These are phyloP conservation scores for Vararia minispora DNA, from an alignment of 768 basidiomycete genomes.

Conservation along the genomic window DNA sequence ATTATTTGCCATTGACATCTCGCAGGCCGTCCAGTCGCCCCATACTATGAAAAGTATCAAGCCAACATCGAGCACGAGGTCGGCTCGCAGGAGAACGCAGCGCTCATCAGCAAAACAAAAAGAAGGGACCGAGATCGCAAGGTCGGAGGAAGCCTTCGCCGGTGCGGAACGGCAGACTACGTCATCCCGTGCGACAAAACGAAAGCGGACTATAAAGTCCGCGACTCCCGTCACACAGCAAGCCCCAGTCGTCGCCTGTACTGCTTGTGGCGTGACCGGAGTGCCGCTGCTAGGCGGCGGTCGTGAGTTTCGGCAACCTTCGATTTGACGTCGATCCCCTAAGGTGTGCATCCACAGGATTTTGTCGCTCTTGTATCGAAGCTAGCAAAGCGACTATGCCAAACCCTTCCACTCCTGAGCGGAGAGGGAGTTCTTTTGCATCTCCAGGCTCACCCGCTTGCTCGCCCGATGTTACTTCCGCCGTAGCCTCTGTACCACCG, in stretches of 20 bases:
- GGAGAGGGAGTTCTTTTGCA: too few relatives aligned
- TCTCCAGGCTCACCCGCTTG: too few relatives aligned
- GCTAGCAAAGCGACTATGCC: constrained; percentile 31
- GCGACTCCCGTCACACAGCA: constrained; percentile 26
- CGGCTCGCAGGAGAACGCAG: constrained; percentile 27
- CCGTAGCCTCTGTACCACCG: too few relatives aligned
- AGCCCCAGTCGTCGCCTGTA: constrained; percentile 52
- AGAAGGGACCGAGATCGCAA: constrained; percentile 3
- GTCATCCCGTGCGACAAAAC: constrained; percentile 21
- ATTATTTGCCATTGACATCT: background rate
- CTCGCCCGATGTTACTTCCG: too few relatives aligned
- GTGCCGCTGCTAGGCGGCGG: constrained; percentile 72
- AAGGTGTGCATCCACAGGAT: constrained; percentile 30
- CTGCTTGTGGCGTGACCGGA: constrained; percentile 51
- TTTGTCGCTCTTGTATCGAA: constrained; percentile 58
- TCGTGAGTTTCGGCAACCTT: constrained; percentile 37
- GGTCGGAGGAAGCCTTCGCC: constrained; percentile 6
- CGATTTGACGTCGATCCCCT: background rate
- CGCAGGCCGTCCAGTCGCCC: constrained; percentile 33
- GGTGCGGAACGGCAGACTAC: constrained; percentile 34
- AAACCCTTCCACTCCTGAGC: constrained; percentile 15
- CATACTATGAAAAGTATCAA: constrained; percentile 50
- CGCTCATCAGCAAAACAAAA: constrained; percentile 22
- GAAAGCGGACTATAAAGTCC: too few relatives aligned
- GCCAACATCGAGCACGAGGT: constrained; percentile 30